Base-by-base conservation (phyloP, 176 grass and related monocot species). In the Microstegium vimineum region DNA sequence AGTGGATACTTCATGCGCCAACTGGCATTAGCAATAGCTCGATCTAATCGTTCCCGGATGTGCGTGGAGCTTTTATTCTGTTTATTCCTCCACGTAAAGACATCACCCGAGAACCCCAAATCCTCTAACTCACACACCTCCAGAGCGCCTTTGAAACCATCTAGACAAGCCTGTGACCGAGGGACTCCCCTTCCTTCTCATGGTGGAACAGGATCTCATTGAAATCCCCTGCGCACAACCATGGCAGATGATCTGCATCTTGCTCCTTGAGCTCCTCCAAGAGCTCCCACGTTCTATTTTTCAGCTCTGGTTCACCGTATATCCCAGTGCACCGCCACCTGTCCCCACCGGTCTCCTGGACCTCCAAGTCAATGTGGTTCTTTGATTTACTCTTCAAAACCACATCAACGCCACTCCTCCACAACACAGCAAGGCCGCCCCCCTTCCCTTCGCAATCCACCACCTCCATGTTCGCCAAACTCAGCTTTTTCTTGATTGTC, bases 201-300 rank as follows among this genome's bases (percentile, higher is more conserved):
- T 52, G 18, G 4, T 20, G 49, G 6, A 20, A 20, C 17, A 52
- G 2, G 16, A 52, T 52, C 6, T 52, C 49, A 1, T 52, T 52
- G 18, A 52, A 46, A 5, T 46, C 43, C 1, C 43, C 43, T 1
- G 3, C 12, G 16, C 43, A 46, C 3, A 46, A 2, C 49, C 49
- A 52, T 2, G 6, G 49, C 0, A 52, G 0, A 0, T 8, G 0
- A 5, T 52, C 49, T 0, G 0, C 1, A 8, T 52, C 49, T 1
- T 8, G 17, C 0, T 52, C 49, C 2, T 20, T 52, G 0, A 52
- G 6, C 49, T 6, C 2, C 6, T 6, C 4, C 46, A 49, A 0
- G 1, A 18, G 0, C 5, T 49, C 46, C 16, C 46, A 49, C 1
- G 46, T 49, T 1, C 17, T 49, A 0, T 49, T 0, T 5, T 49